A percentile compares a stretch with the other conserved stretches of the same genome.
Evolutionary conservation across 306 rosid species (phyloP).

Genomic region (Quercus parvula): DNA sequence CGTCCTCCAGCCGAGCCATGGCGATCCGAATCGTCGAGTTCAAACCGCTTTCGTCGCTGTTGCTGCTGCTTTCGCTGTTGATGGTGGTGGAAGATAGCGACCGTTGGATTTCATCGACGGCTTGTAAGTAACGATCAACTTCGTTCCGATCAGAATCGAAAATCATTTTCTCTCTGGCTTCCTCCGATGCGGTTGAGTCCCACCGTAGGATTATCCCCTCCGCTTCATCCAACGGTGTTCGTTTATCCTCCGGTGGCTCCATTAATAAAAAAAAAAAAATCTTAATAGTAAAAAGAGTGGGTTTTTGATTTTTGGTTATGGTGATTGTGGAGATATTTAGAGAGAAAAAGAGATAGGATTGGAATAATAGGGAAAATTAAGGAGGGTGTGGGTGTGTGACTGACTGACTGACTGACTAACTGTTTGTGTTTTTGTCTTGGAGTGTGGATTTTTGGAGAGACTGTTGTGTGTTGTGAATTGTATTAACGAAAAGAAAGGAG

Average conservation of each 20-base stretch:
- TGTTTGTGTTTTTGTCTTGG: too few species aligned
- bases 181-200: conserved; percentile 95
- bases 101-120: conserved; percentile 92
- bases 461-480: too few species aligned
- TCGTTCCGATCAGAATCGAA: conserved; percentile 74
- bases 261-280: neutral
- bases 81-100: conserved; percentile 66
- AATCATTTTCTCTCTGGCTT: conserved; percentile 73
- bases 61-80: conserved; percentile 20
- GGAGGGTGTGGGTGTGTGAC: too few species aligned
- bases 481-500: too few species aligned
- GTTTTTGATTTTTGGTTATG: too few species aligned
- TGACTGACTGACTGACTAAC: too few species aligned
- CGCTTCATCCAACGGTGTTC: conserved; percentile 46
- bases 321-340: too few species aligned
- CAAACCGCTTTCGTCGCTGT: conserved; percentile 51
- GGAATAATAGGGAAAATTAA: too few species aligned
- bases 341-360: too few species aligned
- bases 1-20: conserved; percentile 96
- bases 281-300: too few species aligned
- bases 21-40: conserved; percentile 89
- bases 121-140: conserved; percentile 71
- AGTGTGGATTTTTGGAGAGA: too few species aligned
- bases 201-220: conserved; percentile 81
- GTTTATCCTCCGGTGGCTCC: conserved; percentile 44